phyloP scores from a whole-genome alignment of 2,329 filamentous ascomycete genomes.

The Coleophoma cylindrospora region DNA sequence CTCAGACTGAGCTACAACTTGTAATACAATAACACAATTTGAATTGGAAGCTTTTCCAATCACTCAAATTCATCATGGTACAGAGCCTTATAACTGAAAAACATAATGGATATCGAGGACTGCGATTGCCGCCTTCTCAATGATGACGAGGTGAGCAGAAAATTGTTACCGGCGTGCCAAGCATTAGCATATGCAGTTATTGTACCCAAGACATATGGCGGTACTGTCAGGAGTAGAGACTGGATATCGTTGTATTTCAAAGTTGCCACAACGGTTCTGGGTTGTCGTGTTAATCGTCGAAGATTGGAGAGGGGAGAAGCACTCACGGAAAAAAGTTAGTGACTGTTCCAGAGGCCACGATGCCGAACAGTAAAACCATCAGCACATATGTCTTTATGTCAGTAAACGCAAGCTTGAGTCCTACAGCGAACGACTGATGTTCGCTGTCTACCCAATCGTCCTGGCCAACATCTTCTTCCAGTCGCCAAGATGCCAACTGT shows the following conservation, averaged over 20 bases:
- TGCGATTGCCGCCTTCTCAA: too few relatives aligned
- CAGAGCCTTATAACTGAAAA: too few relatives aligned
- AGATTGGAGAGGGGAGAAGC: constrained; percentile 30
- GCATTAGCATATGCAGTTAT: constrained; percentile 61
- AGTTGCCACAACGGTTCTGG: constrained; percentile 58
- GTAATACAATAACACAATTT: too few relatives aligned
- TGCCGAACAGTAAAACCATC: constrained; percentile 42
- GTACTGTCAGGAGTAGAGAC: constrained; percentile 59
- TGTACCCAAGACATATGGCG: constrained; percentile 59
- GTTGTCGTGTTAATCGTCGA: constrained; percentile 26
- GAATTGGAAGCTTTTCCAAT: neutral
- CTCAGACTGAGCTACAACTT: too few relatives aligned
- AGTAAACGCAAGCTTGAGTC: constrained; percentile 43
- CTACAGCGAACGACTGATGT: constrained; percentile 49
- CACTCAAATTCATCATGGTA: too few relatives aligned
- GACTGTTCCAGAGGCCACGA: constrained; percentile 51
- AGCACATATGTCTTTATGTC: constrained; percentile 43
- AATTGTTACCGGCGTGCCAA: constrained; percentile 49
- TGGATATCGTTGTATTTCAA: constrained; percentile 56
- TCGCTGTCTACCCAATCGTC: constrained; percentile 55
- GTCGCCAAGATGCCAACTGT: constrained; percentile 51
- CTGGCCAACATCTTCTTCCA: constrained; percentile 60
- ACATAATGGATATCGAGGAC: too few relatives aligned
- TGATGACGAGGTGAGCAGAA: too few relatives aligned
- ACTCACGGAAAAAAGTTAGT: constrained; percentile 60